These are phyloP conservation scores for Orbilia blumenaviensis DNA, from an alignment of 2,329 filamentous ascomycete species.

Conservation along the genomic window DNA sequence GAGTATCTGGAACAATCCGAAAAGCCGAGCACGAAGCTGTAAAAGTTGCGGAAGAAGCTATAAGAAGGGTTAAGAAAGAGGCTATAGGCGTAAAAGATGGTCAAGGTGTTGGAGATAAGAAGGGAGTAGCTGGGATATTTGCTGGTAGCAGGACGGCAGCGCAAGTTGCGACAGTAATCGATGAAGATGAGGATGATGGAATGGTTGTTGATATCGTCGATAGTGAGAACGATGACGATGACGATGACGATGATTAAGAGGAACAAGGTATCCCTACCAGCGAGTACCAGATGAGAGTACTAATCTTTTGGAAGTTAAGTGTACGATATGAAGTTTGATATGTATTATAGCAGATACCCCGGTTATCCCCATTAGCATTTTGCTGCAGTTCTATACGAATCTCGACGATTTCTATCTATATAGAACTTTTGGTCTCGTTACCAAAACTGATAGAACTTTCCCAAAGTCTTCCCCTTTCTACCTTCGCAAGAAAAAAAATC, in stretches of 20 bases:
- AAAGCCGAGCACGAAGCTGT: constrained; percentile 93
- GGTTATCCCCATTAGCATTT: neutral
- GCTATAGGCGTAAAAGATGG: neutral
- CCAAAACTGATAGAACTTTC: too few relatives aligned
- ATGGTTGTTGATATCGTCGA: constrained; percentile 39
- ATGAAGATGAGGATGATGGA: constrained; percentile 18
- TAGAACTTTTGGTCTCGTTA: too few relatives aligned
- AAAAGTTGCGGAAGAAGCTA: constrained; percentile 54
- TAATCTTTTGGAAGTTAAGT: too few relatives aligned
- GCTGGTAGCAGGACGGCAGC: neutral
- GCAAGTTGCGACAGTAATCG: neutral
- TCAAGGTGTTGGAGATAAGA: neutral
- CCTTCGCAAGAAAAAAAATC: too few relatives aligned
- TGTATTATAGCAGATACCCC: constrained; percentile 43
- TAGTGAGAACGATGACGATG: constrained; percentile 38
- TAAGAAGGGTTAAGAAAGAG: constrained; percentile 32
- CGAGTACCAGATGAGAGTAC: too few relatives aligned
- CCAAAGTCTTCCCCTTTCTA: too few relatives aligned
- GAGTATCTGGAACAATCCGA: constrained; percentile 90
- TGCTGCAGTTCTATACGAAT: neutral
- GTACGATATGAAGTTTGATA: constrained; percentile 3
- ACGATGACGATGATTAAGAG: constrained; percentile 29
- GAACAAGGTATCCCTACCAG: too few relatives aligned
- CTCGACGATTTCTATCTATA: neutral
- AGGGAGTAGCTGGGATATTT: constrained; percentile 27